Base-by-base conservation (phyloP, 2,329 filamentous ascomycete genomes). In the Pyrenophora graminea region DNA sequence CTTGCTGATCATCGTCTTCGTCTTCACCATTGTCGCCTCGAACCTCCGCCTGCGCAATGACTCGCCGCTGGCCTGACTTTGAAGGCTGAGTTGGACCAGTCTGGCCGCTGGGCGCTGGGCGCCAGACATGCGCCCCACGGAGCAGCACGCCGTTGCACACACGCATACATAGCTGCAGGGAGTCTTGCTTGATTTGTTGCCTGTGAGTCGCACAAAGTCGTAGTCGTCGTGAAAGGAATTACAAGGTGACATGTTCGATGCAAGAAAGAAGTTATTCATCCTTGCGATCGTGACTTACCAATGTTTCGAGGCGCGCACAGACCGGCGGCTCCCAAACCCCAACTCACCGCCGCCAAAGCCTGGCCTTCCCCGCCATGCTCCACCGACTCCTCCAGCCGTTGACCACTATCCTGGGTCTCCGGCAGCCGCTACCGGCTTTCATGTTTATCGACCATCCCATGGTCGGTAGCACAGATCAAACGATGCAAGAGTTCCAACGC, bases 401-500 rank as follows among this genome's bases (percentile, higher is more conserved):
- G 39, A 50, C 60, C 56, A 55, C 51, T 39, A 54, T 39, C 21
- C 43, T 48, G 57, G 61, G 50, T 39, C 51, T 59, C 62, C 37
- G 61, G 61, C 40, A 61, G 49, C 50, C 52, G 48, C 37, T 49
- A 36, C 33, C 27, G n/a, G 43, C 32, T 52, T 30, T 45, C 54
- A 53, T 45, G 51, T 57, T 45, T 51, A 21, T 21, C 5, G 5
- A 5, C 19, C 19, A 21, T 21, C 19, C 19, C 19, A 21, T 21
- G 19, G 19, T 21, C 19, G 19, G 19, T 21, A 21, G 19, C 19
- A 21, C 19, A 21, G 19, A 21, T 21, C 19, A 21, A 5, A 5
- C 19, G 19, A 3, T 5, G 15, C 19, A 21, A 21, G 19, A 5
- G 5, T 21, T 21, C 19, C 19, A 21, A 21, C 19, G 19, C 15